Conservation (phyloP, 768 basidiomycete genomes). For the Dioszegia aurantiaca region DNA sequence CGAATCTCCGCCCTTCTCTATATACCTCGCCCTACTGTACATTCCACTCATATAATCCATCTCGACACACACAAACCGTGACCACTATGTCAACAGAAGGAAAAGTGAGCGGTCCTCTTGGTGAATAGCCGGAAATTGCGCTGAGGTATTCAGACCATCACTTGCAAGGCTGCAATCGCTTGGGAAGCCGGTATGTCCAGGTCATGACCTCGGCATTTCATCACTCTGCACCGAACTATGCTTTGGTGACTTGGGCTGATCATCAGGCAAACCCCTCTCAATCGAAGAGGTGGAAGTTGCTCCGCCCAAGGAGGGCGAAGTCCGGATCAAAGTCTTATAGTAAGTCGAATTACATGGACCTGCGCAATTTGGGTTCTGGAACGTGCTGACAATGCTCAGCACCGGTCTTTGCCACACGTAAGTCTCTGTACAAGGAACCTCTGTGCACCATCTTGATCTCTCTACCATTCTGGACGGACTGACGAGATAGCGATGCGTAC, state of each 20-base stretch:
- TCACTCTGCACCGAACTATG: too few species aligned
- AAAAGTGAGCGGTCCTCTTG: slow-evolving; percentile 58
- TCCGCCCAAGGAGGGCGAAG: slow-evolving; percentile 84
- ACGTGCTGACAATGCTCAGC: slow-evolving; percentile 31
- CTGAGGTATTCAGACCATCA: slow-evolving; percentile 57
- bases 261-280: slow-evolving; percentile 58
- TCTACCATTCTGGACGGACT: background rate
- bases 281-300: slow-evolving; percentile 92
- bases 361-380: background rate
- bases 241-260: too few species aligned
- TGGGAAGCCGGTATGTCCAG: slow-evolving; percentile 79
- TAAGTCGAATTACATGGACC: slow-evolving; percentile 23
- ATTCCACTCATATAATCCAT: too few species aligned
- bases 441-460: background rate
- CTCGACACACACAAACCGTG: too few species aligned
- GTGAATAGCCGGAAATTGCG: too few species aligned
- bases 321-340: slow-evolving; percentile 85
- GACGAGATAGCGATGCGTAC: slow-evolving; percentile 68
- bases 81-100: slow-evolving; percentile 64
- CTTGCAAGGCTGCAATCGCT: slow-evolving; percentile 88
- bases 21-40: too few species aligned
- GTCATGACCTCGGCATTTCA: too few species aligned
- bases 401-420: slow-evolving; percentile 94
- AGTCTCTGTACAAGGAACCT: slow-evolving; percentile 14
- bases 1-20: too few species aligned